A percentile compares a stretch with the other conserved stretches of the same genome.
phyloP scores from a whole-genome alignment of 2,329 filamentous ascomycete genomes.

The Trichoderma sp. region DNA sequence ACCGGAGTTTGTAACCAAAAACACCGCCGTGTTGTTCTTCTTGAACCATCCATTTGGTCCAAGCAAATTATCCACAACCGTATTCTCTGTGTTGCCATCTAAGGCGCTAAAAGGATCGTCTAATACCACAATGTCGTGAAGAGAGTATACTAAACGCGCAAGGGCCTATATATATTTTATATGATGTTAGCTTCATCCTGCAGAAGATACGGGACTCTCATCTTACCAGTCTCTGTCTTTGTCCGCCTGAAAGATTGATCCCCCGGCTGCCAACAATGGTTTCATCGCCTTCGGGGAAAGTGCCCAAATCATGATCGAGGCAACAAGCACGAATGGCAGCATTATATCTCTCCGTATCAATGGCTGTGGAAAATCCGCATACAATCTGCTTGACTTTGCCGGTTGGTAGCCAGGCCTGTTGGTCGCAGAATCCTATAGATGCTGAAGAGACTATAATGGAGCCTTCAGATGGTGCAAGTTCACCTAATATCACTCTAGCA shows the following conservation, averaged over 20 bases:
- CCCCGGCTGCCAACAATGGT: slow-evolving; percentile 24
- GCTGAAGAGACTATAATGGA: slow-evolving; percentile 6
- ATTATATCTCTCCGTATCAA: slow-evolving; percentile 24
- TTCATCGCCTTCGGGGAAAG: slow-evolving; percentile 25
- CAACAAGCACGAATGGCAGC: slow-evolving; percentile 24
- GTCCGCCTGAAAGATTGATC: slow-evolving; percentile 26
- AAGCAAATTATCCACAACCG: slow-evolving; percentile 21
- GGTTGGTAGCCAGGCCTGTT: slow-evolving; percentile 25
- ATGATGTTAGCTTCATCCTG: neutral
- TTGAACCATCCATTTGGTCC: slow-evolving; percentile 31
- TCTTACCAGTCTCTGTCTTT: slow-evolving; percentile 28
- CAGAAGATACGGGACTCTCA: neutral
- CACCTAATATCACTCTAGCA: slow-evolving; percentile 25
- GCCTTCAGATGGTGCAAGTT: slow-evolving; percentile 15
- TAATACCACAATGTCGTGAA: slow-evolving; percentile 19
- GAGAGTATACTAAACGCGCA: slow-evolving; percentile 21
- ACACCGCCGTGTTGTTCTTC: slow-evolving; percentile 30
- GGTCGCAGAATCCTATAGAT: slow-evolving; percentile 24
- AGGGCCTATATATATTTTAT: slow-evolving; percentile 16
- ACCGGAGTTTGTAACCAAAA: slow-evolving; percentile 34
- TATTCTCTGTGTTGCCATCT: slow-evolving; percentile 24
- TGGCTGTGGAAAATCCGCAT: slow-evolving; percentile 15
- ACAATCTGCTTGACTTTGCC: slow-evolving; percentile 25
- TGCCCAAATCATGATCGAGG: slow-evolving; percentile 25
- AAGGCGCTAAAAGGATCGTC: slow-evolving; percentile 25